A percentile compares a stretch with the other conserved stretches of the same genome.
Evolutionary conservation across 768 basidiomycete genomes (phyloP).

Genomic region (Calocybe cyanea): DNA sequence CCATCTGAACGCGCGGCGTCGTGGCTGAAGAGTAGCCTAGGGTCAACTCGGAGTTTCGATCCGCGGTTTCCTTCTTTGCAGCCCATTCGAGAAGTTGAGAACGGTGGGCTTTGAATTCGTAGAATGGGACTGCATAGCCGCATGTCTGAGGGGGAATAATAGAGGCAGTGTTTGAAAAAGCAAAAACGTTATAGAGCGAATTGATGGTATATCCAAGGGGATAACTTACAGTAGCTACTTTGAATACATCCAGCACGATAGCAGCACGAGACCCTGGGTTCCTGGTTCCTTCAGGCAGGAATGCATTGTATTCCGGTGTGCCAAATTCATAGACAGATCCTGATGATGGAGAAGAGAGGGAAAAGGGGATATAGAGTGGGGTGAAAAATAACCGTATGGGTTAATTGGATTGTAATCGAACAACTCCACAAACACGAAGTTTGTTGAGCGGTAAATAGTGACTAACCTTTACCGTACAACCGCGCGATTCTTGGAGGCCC

Average conservation of each 20-base stretch:
- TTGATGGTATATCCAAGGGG: neutral
- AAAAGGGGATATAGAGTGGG: too few relatives aligned
- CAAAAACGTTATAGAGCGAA: neutral
- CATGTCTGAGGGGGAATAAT: slow-evolving; percentile 45
- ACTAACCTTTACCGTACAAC: slow-evolving; percentile 57
- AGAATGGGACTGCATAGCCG: slow-evolving; percentile 63
- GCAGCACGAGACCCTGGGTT: slow-evolving; percentile 58
- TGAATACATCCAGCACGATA: slow-evolving; percentile 57
- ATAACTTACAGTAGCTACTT: slow-evolving; percentile 45
- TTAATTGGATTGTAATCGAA: too few relatives aligned
- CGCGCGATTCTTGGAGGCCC: slow-evolving; percentile 56
- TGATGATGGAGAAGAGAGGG: slow-evolving; percentile 20
- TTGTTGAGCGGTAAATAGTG: too few relatives aligned
- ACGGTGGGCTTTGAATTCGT: slow-evolving; percentile 54
- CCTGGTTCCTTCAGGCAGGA: slow-evolving; percentile 44
- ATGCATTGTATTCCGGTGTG: slow-evolving; percentile 52
- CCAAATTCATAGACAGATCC: slow-evolving; percentile 64
- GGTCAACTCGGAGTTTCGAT: slow-evolving; percentile 18
- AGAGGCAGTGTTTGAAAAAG: neutral
- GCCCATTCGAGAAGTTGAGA: slow-evolving; percentile 51
- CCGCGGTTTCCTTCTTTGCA: slow-evolving; percentile 43
- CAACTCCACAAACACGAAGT: too few relatives aligned
- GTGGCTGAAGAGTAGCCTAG: slow-evolving; percentile 19
- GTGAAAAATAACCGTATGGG: slow-evolving; percentile 1
- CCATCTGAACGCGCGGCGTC: slow-evolving; percentile 25